Percentiles rank a stretch among this genome's conserved stretches.
Conservation (phyloP, 2,329 filamentous ascomycete genomes). For the Knufia petricola region DNA sequence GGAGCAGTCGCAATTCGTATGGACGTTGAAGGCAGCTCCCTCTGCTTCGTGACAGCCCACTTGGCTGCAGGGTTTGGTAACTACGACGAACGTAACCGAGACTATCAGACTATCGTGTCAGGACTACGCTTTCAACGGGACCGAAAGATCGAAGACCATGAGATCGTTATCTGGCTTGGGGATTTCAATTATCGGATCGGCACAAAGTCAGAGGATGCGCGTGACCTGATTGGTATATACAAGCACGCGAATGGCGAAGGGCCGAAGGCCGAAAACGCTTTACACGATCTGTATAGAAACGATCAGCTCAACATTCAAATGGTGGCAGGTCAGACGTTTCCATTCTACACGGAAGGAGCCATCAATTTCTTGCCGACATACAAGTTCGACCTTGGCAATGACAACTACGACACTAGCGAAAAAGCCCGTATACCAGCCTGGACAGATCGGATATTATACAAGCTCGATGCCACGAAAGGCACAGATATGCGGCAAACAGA, state of each 20-base stretch:
- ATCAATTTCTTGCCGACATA: constrained; percentile 91
- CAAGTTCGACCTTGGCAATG: constrained; percentile 82
- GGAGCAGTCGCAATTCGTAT: constrained; percentile 93
- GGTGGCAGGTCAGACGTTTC: constrained; percentile 82
- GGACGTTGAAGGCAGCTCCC: constrained; percentile 82
- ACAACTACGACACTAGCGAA: constrained; percentile 84
- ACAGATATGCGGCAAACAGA: constrained; percentile 69
- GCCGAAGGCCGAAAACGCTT: constrained; percentile 44
- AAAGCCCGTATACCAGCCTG: constrained; percentile 92
- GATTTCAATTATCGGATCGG: constrained; percentile 99
- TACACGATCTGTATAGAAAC: constrained; percentile 23
- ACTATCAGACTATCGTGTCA: constrained; percentile 80
- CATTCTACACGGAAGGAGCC: constrained; percentile 79
- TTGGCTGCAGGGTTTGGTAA: constrained; percentile 92
- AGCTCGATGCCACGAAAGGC: constrained; percentile 42
- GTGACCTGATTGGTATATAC: constrained; percentile 59
- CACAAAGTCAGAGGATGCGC: constrained; percentile 65
- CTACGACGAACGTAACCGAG: constrained; percentile 88
- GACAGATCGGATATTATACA: constrained; percentile 88
- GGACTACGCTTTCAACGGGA: constrained; percentile 88
- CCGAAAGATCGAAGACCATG: constrained; percentile 82
- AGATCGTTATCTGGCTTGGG: constrained; percentile 84
- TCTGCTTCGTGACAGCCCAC: constrained; percentile 95
- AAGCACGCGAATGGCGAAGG: constrained; percentile 76
- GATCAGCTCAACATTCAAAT: constrained; percentile 81